Conservation (phyloP, 805 yeast species). For the Cyberlindnera lachancei region DNA sequence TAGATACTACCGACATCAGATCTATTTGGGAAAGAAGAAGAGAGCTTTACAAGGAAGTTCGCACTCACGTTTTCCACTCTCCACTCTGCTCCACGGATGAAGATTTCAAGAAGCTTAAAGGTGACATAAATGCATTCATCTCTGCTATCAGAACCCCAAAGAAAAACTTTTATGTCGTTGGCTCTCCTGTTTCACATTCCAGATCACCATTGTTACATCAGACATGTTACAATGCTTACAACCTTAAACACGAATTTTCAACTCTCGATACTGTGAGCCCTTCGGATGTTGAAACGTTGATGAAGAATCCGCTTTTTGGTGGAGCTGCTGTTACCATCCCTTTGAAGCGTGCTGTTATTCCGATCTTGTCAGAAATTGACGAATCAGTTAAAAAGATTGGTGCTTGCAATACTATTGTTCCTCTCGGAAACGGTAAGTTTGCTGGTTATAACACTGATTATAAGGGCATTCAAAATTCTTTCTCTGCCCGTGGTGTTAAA, state of each 20-base stretch:
- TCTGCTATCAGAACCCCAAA: constrained; percentile 53
- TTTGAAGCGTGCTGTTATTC: constrained; percentile 72
- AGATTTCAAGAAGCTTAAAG: constrained; percentile 51
- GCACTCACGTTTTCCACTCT: constrained; percentile 71
- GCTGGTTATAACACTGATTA: constrained; percentile 94
- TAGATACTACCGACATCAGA: constrained; percentile 70
- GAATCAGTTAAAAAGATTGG: constrained; percentile 82
- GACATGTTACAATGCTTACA: constrained; percentile 65
- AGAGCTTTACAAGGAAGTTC: constrained; percentile 69
- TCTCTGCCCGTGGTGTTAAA: constrained; percentile 47
- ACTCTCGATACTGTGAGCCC: constrained; percentile 64
- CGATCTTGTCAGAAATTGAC: constrained; percentile 55
- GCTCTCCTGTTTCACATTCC: constrained; percentile 78
- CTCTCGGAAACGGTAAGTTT: constrained; percentile 40
- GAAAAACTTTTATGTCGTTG: constrained; percentile 61
- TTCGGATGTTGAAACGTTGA: constrained; percentile 44
- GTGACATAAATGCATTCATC: constrained; percentile 52
- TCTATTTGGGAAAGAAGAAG: constrained; percentile 84
- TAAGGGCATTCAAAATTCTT: constrained; percentile 75
- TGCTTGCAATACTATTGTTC: constrained; percentile 85
- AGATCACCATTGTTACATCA: constrained; percentile 85
- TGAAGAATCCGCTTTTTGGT: constrained; percentile 54
- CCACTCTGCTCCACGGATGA: constrained; percentile 53
- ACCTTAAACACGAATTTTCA: constrained; percentile 67
- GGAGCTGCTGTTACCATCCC: constrained; percentile 98